A percentile compares a stretch with the other conserved stretches of the same genome.
These are phyloP conservation scores for Auxenochlorella pyrenoidosa DNA, from an alignment of 139 green algal genomes.

Conservation along the genomic window DNA sequence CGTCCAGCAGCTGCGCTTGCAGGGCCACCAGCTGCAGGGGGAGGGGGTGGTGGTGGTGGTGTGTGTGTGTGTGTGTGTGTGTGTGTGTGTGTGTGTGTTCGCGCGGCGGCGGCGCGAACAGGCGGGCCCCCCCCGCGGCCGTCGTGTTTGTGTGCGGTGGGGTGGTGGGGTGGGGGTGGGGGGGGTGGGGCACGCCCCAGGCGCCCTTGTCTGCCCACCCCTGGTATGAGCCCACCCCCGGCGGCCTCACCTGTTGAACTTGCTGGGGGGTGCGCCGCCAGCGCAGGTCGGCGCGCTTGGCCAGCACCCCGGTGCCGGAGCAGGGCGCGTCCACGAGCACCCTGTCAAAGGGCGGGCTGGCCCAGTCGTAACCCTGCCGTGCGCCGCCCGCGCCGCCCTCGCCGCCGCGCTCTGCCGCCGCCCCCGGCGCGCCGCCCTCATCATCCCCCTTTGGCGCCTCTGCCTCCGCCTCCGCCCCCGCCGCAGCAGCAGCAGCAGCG, in stretches of 20 bases:
- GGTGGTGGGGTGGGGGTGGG: too few species aligned
- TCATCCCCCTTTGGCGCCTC: too few species aligned
- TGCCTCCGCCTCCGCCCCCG: background rate
- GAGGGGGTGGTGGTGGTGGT: background rate
- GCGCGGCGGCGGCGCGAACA: too few species aligned
- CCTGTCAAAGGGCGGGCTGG: slow-evolving; percentile 60
- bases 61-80: background rate
- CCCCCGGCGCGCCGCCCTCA: background rate
- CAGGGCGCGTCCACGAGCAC: slow-evolving; percentile 94
- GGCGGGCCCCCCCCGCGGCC: too few species aligned
- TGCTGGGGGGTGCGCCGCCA: slow-evolving; percentile 77
- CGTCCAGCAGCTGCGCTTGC: slow-evolving; percentile 77
- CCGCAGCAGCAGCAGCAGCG: background rate
- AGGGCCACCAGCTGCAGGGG: slow-evolving; percentile 8
- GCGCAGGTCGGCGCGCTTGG: slow-evolving; percentile 89
- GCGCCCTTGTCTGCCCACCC: too few species aligned
- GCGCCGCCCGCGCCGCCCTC: background rate
- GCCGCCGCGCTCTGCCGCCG: background rate
- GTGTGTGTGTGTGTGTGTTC: too few species aligned
- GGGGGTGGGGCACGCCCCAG: too few species aligned
- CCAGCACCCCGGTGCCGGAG: slow-evolving; percentile 88
- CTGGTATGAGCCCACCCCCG: too few species aligned
- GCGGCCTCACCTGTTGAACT: slow-evolving; percentile 56
- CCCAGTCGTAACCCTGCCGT: background rate
- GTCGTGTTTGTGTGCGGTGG: too few species aligned